These are phyloP conservation scores for Paramecium pentaurelia DNA, from an alignment of 73 alveolate genomes.

Conservation along the genomic window DNA sequence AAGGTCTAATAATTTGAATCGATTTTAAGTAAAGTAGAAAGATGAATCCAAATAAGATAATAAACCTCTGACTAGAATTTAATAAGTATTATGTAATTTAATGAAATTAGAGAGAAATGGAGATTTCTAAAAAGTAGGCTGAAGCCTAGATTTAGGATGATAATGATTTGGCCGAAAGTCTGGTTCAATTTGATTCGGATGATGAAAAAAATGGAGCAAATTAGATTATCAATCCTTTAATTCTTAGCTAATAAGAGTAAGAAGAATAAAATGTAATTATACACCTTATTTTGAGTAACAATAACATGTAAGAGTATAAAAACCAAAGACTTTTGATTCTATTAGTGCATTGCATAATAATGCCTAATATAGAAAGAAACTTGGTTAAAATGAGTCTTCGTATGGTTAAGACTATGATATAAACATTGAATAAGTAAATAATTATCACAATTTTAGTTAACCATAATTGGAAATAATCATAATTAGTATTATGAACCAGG, in stretches of 20 bases:
- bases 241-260: not conserved
- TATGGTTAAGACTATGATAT: not conserved
- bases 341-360: not conserved
- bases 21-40: not conserved
- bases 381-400: not conserved
- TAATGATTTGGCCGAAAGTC: not conserved
- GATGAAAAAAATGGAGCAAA: not conserved
- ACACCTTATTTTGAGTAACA: not conserved
- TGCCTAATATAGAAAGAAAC: not conserved
- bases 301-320: not conserved
- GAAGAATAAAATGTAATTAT: not conserved
- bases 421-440: not conserved
- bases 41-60: not conserved
- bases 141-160: not conserved
- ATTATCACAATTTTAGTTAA: not conserved
- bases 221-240: not conserved
- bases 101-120: not conserved
- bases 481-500: not conserved
- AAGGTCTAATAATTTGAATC: not conserved
- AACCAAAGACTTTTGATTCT: not conserved
- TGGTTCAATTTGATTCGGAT: not conserved
- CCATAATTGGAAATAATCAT: not conserved
- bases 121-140: not conserved
- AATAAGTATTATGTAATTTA: not conserved
- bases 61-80: not conserved